Evolutionary conservation across 2,329 filamentous ascomycete species (phyloP).

Genomic region (Thermomyces lanuginosus): DNA sequence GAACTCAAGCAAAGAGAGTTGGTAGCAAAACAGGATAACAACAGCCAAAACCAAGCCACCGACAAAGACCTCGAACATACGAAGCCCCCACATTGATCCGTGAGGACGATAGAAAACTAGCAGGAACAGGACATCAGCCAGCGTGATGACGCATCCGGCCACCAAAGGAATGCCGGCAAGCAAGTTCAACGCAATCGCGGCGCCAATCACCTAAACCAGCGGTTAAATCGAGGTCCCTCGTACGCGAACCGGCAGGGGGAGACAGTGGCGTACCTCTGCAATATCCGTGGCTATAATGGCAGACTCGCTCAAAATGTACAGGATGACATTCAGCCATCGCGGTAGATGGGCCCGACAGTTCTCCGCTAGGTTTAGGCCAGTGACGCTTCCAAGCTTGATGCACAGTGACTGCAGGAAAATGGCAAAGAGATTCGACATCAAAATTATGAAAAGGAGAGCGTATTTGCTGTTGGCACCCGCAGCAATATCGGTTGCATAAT

Average conservation of each 20-base stretch:
- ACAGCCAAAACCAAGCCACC: conserved; percentile 39
- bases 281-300: conserved; percentile 59
- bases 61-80: conserved; percentile 39
- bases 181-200: conserved; percentile 40
- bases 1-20: conserved; percentile 36
- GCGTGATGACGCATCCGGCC: conserved; percentile 40
- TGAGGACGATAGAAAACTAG: conserved; percentile 40
- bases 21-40: conserved; percentile 41
- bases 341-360: conserved; percentile 50
- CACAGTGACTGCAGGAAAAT: conserved; percentile 33
- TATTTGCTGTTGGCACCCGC: conserved; percentile 31
- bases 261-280: conserved; percentile 38
- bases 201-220: conserved; percentile 35
- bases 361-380: conserved; percentile 49
- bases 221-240: not conserved
- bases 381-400: conserved; percentile 51
- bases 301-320: conserved; percentile 48
- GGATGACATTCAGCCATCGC: conserved; percentile 44
- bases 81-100: conserved; percentile 35
- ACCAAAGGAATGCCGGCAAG: conserved; percentile 38
- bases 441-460: conserved; percentile 30
- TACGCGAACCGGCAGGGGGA: not conserved
- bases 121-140: conserved; percentile 40
- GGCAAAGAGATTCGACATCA: conserved; percentile 33
- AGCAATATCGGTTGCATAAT: conserved; percentile 34